Percentiles rank a stretch among this genome's conserved stretches.
These are phyloP conservation scores for Venturia pyrina DNA, from an alignment of 2,329 filamentous ascomycete species.

Conservation along the genomic window DNA sequence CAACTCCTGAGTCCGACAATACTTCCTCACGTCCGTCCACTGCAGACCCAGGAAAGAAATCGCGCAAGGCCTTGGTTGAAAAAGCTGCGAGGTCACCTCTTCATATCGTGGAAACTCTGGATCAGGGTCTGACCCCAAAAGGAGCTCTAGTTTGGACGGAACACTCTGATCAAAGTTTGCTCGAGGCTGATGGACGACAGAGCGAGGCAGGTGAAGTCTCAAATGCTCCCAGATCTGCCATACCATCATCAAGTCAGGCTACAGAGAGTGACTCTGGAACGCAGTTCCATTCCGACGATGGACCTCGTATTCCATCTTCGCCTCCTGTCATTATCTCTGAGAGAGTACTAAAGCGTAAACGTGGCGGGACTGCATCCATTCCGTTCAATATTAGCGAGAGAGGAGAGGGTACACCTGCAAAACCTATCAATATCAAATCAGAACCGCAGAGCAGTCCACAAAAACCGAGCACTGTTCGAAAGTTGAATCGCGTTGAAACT, in stretches of 20 bases:
- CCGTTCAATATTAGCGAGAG: background rate
- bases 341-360: background rate
- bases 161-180: conserved; percentile 4
- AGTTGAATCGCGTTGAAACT: conserved; percentile 26
- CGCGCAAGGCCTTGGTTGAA: background rate
- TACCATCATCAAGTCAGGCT: conserved; percentile 32
- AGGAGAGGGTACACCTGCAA: background rate
- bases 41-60: background rate
- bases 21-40: conserved; percentile 1
- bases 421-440: conserved; percentile 7
- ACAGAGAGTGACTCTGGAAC: conserved; percentile 28
- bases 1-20: background rate
- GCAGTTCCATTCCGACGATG: conserved; percentile 12
- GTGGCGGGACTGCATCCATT: background rate
- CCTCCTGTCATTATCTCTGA: background rate
- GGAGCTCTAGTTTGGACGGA: background rate
- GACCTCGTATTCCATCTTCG: background rate
- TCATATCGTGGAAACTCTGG: background rate
- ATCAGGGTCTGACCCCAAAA: background rate
- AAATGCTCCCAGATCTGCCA: background rate
- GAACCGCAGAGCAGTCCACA: conserved; percentile 3
- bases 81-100: background rate
- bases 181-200: background rate
- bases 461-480: background rate
- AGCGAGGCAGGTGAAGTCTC: background rate